Percentiles rank a stretch among this genome's conserved stretches.
phyloP scores from a whole-genome alignment of 768 basidiomycete species.

The Daedalea quercina region DNA sequence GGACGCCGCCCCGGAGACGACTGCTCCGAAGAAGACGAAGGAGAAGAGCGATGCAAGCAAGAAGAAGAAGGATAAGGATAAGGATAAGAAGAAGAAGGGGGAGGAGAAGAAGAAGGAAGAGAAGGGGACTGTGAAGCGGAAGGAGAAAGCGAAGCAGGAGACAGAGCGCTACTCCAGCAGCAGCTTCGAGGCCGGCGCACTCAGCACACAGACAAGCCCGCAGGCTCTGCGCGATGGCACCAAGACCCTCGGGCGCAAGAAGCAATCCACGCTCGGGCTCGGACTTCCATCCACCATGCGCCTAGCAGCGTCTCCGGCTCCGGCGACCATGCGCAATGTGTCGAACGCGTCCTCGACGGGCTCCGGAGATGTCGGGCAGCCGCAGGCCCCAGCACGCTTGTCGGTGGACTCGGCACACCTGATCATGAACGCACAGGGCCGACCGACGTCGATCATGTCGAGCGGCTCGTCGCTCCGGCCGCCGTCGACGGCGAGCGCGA shows the following conservation, averaged over 20 bases:
- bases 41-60: conserved; percentile 24
- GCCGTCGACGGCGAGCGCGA: conserved; percentile 33
- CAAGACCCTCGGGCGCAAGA: conserved; percentile 45
- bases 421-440: conserved; percentile 26
- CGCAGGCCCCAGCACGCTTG: conserved; percentile 17
- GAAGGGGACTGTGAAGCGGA: conserved; percentile 26
- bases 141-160: conserved; percentile 19
- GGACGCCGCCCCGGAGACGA: conserved; percentile 14
- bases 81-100: conserved; percentile 25
- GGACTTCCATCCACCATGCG: conserved; percentile 45
- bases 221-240: conserved; percentile 23
- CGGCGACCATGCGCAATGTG: conserved; percentile 12
- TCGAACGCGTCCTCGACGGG: conserved; percentile 12
- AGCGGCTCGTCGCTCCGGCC: conserved; percentile 42
- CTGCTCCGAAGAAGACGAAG: conserved; percentile 25
- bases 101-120: conserved; percentile 30
- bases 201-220: conserved; percentile 27
- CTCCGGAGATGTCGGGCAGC: background rate
- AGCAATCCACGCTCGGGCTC: conserved; percentile 54
- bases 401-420: conserved; percentile 27
- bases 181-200: conserved; percentile 63
- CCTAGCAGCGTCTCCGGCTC: background rate
- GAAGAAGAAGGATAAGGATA: conserved; percentile 28
- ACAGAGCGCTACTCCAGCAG: conserved; percentile 44
- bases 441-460: conserved; percentile 34